Evolutionary conservation across 306 rosid species (phyloP).

Genomic region (Cyclanthera cordifolia): DNA sequence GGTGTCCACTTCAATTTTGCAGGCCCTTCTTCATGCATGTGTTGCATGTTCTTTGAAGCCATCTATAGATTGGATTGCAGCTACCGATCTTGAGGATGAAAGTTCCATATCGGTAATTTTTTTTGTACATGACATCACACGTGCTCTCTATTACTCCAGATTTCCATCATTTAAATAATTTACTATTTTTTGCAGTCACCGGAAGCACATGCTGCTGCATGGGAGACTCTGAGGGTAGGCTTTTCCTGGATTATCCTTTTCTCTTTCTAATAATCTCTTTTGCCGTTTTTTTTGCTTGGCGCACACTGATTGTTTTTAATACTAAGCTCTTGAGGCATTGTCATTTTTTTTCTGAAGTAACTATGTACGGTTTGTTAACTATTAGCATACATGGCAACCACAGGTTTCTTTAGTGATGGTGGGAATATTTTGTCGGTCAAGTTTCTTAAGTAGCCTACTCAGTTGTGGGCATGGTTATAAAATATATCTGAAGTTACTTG

Average conservation of each 20-base stretch:
- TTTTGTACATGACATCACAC: constrained; percentile 15
- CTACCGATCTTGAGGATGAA: constrained; percentile 95
- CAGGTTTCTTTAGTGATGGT: neutral
- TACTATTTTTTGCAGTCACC: constrained; percentile 53
- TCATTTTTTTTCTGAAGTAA: neutral
- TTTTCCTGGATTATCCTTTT: neutral
- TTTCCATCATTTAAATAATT: constrained; percentile 13
- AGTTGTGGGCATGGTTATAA: neutral
- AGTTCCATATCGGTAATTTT: constrained; percentile 52
- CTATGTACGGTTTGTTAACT: too few relatives aligned
- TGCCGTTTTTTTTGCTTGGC: neutral
- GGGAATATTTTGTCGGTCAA: neutral
- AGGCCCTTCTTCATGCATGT: constrained; percentile 99
- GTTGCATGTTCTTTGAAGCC: constrained; percentile 76
- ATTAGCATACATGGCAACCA: neutral
- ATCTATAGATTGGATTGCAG: constrained; percentile 94
- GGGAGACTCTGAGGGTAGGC: constrained; percentile 77
- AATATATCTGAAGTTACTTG: constrained; percentile 3
- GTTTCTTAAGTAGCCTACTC: neutral
- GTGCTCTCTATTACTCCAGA: constrained; percentile 13
- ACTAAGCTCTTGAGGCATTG: neutral
- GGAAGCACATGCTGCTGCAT: constrained; percentile 76
- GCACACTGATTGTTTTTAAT: neutral
- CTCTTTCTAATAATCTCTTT: neutral
- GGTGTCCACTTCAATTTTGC: constrained; percentile 6